Evolutionary conservation across 176 grass and related monocot genomes (phyloP).

Genomic region (barley (Hordeum vulgare)): MorexV3_pseudomolecules_assembly NC_058519.1:6282469-6282968

Average conservation of each 20-base stretch:
- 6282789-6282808: slow-evolving; percentile 41
- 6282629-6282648: slow-evolving; percentile 60
- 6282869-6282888: slow-evolving; percentile 32
- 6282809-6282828: slow-evolving; percentile 58
- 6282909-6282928: not conserved
- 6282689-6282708: slow-evolving; percentile 56
- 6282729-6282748: not conserved
- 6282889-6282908: slow-evolving; percentile 51
- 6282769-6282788: not conserved
- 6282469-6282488: not conserved
- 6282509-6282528: slow-evolving; percentile 64
- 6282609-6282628: slow-evolving; percentile 54
- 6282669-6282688: slow-evolving; percentile 71
- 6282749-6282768: not conserved
- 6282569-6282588: slow-evolving; percentile 60
- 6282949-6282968: not conserved
- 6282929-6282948: too few relatives aligned
- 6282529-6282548: slow-evolving; percentile 45
- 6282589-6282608: slow-evolving; percentile 55
- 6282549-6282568: slow-evolving; percentile 40
- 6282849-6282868: slow-evolving; percentile 81
- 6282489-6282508: not conserved
- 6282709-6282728: slow-evolving; percentile 46
- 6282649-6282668: slow-evolving; percentile 70
- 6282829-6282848: slow-evolving; percentile 68